phyloP scores from a whole-genome alignment of 2,329 filamentous ascomycete species.

The Thermothelomyces thermophilus region DNA sequence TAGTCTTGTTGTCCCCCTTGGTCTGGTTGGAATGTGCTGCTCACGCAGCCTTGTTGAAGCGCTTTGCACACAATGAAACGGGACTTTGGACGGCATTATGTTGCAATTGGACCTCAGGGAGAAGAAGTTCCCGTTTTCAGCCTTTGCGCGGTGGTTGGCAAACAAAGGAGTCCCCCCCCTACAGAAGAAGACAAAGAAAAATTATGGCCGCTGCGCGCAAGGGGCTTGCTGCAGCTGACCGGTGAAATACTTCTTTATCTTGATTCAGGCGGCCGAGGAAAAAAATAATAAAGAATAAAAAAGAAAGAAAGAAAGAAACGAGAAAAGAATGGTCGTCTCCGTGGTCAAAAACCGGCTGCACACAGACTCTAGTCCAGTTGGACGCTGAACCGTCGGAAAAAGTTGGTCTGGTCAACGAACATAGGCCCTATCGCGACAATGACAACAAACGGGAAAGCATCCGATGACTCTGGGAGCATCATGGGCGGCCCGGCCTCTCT shows the following conservation, averaged over 20 bases:
- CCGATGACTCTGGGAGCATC: not conserved
- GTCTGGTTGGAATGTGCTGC: constrained; percentile 3
- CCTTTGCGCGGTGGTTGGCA: not conserved
- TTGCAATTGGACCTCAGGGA: not conserved
- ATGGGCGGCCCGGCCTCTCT: not conserved
- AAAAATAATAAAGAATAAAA: too few species aligned
- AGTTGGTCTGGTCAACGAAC: too few species aligned
- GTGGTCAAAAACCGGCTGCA: not conserved
- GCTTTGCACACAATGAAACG: constrained; percentile 3
- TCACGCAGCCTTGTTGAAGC: not conserved
- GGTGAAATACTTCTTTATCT: not conserved
- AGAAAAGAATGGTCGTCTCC: not conserved
- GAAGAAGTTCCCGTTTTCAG: constrained; percentile 10
- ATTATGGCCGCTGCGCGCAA: not conserved
- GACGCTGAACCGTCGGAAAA: not conserved
- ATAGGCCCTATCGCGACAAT: too few species aligned
- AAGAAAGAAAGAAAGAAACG: not conserved
- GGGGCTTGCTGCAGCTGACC: not conserved
- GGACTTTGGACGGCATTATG: too few species aligned
- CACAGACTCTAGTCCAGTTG: not conserved
- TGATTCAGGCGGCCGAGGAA: not conserved
- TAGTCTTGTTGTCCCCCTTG: not conserved
- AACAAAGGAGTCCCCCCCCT: not conserved
- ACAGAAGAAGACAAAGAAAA: not conserved
- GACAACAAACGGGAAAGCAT: not conserved